Evolutionary conservation across 768 basidiomycete genomes (phyloP).

Genomic region (Galerina marginata): DNA sequence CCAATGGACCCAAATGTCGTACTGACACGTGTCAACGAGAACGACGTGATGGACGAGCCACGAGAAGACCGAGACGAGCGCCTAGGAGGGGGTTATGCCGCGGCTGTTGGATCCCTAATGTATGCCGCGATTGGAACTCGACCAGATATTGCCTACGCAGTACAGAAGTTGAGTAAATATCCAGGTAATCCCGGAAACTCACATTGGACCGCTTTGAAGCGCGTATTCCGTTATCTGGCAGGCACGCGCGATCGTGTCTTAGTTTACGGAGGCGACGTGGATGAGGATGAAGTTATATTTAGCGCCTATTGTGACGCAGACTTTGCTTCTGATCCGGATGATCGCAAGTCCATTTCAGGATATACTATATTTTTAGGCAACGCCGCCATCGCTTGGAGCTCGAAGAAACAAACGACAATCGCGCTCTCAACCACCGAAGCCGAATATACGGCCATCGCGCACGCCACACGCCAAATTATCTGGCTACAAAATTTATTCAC

Average conservation of each 20-base stretch:
- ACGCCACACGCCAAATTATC: constrained; percentile 31
- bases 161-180: constrained; percentile 5
- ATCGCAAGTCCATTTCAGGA: constrained; percentile 16
- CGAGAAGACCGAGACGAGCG: background rate
- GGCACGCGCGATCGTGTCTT: constrained; percentile 14
- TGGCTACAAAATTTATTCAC: constrained; percentile 25
- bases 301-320: constrained; percentile 22
- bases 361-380: constrained; percentile 37
- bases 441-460: constrained; percentile 39
- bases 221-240: constrained; percentile 45
- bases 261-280: constrained; percentile 5
- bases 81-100: background rate
- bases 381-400: constrained; percentile 41
- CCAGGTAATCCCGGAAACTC: constrained; percentile 30
- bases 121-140: no score
- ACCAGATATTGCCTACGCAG: no score
- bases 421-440: constrained; percentile 47
- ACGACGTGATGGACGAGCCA: background rate
- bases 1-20: constrained; percentile 29
- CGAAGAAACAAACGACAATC: constrained; percentile 29
- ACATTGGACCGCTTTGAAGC: constrained; percentile 45
- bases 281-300: background rate
- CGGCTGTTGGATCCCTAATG: no score
- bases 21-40: constrained; percentile 9
- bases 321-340: constrained; percentile 9